These are phyloP conservation scores for Cystobasidium slooffiae DNA, from an alignment of 1,284 basidiomycete genomes.

Conservation along the genomic window DNA sequence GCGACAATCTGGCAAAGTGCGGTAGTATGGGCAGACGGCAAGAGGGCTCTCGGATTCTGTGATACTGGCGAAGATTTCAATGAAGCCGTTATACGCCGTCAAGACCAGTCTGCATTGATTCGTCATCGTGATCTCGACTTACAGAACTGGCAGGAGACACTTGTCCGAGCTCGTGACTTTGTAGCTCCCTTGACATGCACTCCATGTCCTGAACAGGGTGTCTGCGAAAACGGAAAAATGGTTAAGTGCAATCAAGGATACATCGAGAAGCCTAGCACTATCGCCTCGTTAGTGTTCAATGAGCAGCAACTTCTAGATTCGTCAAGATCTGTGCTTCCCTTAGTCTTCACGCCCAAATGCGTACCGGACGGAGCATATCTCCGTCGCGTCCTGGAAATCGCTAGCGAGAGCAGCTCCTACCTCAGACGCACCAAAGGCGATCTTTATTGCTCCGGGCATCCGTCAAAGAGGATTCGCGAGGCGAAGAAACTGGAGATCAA, in stretches of 20 bases:
- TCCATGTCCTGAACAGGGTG: constrained; percentile 80
- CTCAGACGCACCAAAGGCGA: constrained; percentile 55
- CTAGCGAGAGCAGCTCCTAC: constrained; percentile 70
- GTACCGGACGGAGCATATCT: constrained; percentile 80
- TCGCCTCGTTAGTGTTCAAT: constrained; percentile 55
- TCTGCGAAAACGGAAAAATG: constrained; percentile 66
- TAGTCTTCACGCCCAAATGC: constrained; percentile 75
- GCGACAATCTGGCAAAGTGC: constrained; percentile 57
- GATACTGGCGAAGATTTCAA: constrained; percentile 71
- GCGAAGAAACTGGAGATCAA: background rate
- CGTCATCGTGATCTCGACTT: constrained; percentile 8
- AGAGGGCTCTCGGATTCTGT: constrained; percentile 79
- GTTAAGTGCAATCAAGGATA: constrained; percentile 76
- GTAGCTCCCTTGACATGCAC: constrained; percentile 64
- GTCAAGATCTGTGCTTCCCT: constrained; percentile 60
- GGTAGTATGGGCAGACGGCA: constrained; percentile 61
- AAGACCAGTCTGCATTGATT: constrained; percentile 2
- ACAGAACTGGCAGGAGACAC: constrained; percentile 12
- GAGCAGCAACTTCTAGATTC: constrained; percentile 54
- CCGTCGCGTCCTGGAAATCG: constrained; percentile 74
- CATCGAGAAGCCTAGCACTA: constrained; percentile 68
- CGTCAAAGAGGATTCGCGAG: constrained; percentile 43
- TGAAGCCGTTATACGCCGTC: constrained; percentile 63
- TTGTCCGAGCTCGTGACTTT: constrained; percentile 14
- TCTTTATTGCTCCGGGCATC: constrained; percentile 48